Evolutionary conservation across 192 early-diverging fungal genomes (phyloP).

Genomic region (Gryganskiella cystojenkinii): DNA sequence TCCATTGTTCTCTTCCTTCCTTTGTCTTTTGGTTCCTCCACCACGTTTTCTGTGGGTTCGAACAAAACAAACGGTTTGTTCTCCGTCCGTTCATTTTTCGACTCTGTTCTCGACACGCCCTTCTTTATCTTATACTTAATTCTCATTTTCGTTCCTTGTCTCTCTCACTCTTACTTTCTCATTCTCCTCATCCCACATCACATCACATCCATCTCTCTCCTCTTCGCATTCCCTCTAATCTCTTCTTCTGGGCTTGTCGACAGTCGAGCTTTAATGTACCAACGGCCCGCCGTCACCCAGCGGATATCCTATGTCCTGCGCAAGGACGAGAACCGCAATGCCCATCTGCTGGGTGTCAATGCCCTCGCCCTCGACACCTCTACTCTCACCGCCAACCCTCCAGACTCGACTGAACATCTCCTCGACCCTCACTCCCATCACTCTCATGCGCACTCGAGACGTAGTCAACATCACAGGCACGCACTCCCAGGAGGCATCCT

Average conservation of each 20-base stretch:
- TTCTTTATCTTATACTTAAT: too few relatives aligned
- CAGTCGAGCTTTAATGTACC: constrained; percentile 18
- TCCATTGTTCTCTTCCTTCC: neutral
- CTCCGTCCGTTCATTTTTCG: neutral
- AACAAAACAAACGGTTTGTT: too few relatives aligned
- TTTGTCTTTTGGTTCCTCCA: too few relatives aligned
- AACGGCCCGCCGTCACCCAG: constrained; percentile 51
- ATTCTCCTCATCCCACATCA: too few relatives aligned
- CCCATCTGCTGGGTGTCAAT: constrained; percentile 88
- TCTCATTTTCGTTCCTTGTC: too few relatives aligned
- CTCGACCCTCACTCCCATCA: neutral
- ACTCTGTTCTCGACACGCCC: too few relatives aligned
- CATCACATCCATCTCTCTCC: neutral
- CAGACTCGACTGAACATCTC: neutral
- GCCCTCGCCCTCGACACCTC: constrained; percentile 78
- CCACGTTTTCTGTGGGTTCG: too few relatives aligned
- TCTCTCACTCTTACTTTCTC: too few relatives aligned
- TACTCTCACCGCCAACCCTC: constrained; percentile 27
- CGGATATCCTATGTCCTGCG: constrained; percentile 70
- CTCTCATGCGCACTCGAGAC: too few relatives aligned
- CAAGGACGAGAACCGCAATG: constrained; percentile 63
- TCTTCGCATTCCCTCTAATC: neutral
- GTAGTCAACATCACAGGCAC: constrained; percentile 13
- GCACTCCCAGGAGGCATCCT: constrained; percentile 71
- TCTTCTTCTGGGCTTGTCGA: neutral